Evolutionary conservation across 1,139 yeast genomes (phyloP).

Genomic region (Pichia sp.): DNA sequence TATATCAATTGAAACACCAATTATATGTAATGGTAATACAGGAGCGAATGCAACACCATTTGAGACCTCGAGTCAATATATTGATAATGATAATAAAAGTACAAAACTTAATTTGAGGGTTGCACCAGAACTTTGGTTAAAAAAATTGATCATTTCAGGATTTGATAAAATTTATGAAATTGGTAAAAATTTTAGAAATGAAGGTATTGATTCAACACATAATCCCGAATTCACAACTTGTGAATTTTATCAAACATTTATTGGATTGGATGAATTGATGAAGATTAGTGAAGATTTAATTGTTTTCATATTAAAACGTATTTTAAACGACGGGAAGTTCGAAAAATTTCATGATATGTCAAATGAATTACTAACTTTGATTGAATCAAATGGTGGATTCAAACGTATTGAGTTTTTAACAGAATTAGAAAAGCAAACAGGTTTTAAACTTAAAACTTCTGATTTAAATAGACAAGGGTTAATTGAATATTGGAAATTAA

Average conservation of each 20-base stretch:
- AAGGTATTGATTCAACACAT: constrained; percentile 88
- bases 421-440: constrained; percentile 45
- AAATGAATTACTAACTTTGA: constrained; percentile 13
- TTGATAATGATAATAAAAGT: constrained; percentile 31
- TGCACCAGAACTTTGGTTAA: constrained; percentile 94
- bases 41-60: constrained; percentile 93
- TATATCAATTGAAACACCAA: constrained; percentile 84
- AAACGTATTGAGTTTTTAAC: constrained; percentile 53
- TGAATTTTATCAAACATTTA: constrained; percentile 83
- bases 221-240: constrained; percentile 94
- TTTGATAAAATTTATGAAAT: constrained; percentile 82
- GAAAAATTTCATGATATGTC: constrained; percentile 25
- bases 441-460: constrained; percentile 16
- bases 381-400: constrained; percentile 30
- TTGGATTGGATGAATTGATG: constrained; percentile 64
- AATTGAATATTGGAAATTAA: background rate
- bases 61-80: constrained; percentile 45
- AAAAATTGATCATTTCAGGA: constrained; percentile 74
- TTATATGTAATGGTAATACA: constrained; percentile 61
- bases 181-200: constrained; percentile 82
- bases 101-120: constrained; percentile 59
- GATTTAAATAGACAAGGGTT: background rate
- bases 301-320: constrained; percentile 29
- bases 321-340: constrained; percentile 16
- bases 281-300: constrained; percentile 56